Conservation (phyloP, 495 filamentous ascomycete species). For the Xylaria palmicola region DNA sequence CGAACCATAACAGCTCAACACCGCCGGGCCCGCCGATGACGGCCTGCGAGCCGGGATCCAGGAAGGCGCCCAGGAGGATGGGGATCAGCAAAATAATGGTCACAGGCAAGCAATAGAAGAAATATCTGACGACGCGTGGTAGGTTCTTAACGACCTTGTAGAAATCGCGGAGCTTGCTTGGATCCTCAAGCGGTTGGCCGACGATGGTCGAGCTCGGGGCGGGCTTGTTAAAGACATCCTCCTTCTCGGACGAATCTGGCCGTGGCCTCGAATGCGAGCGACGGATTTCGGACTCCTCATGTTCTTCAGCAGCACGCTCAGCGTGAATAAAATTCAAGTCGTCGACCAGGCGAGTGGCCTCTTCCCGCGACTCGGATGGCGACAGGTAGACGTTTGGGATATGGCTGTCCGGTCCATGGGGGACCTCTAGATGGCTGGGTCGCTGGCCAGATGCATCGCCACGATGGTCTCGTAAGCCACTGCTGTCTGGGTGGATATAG, state of each 20-base stretch:
- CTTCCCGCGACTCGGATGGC: constrained; percentile 48
- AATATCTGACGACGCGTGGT: constrained; percentile 76
- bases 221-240: constrained; percentile 80
- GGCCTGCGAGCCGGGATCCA: constrained; percentile 37
- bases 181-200: constrained; percentile 29
- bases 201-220: constrained; percentile 56
- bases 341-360: constrained; percentile 73
- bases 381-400: constrained; percentile 18
- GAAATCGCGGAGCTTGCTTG: constrained; percentile 56
- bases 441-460: too few relatives aligned
- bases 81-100: constrained; percentile 75
- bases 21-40: constrained; percentile 68
- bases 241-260: constrained; percentile 48
- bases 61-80: constrained; percentile 72
- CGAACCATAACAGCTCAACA: constrained; percentile 83
- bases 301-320: constrained; percentile 68
- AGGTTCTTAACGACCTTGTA: constrained; percentile 62
- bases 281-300: constrained; percentile 45
- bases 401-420: constrained; percentile 12
- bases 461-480: constrained; percentile 16
- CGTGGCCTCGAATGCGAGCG: constrained; percentile 36
- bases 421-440: constrained; percentile 23
- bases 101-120: constrained; percentile 81
- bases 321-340: constrained; percentile 80
- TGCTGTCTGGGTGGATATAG: constrained; percentile 28